Evolutionary conservation across 768 basidiomycete genomes (phyloP).

Genomic region (Peribolospora kevripleyi): DNA sequence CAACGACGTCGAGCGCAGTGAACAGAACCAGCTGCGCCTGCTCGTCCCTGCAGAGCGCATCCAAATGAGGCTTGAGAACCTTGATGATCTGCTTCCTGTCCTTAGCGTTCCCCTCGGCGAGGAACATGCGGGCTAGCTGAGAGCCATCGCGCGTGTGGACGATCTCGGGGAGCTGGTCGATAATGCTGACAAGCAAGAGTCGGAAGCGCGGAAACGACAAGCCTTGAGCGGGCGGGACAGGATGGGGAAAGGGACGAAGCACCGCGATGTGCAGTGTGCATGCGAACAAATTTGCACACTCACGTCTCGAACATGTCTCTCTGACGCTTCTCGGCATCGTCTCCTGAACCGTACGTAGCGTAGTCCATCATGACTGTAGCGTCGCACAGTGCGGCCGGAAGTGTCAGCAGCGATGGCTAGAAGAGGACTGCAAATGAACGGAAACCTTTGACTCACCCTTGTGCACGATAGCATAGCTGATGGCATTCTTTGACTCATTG

Average conservation of each 20-base stretch:
- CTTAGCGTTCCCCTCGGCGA: slow-evolving; percentile 63
- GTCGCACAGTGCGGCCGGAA: no score
- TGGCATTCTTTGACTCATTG: no score
- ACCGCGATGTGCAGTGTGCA: no score
- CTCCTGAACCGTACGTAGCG: slow-evolving; percentile 24
- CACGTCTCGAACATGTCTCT: slow-evolving; percentile 62
- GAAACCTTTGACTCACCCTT: no score
- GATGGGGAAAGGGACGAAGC: no score
- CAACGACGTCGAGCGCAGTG: slow-evolving; percentile 67
- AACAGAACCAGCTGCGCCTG: slow-evolving; percentile 77
- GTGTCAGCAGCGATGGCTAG: no score
- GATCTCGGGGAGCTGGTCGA: slow-evolving; percentile 70
- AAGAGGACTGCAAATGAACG: no score
- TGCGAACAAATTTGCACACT: slow-evolving; percentile 8
- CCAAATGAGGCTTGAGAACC: slow-evolving; percentile 64
- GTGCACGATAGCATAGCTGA: no score
- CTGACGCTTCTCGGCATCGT: slow-evolving; percentile 44
- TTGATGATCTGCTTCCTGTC: slow-evolving; percentile 83
- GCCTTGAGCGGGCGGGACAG: no score
- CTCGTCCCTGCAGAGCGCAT: slow-evolving; percentile 65
- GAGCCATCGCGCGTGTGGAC: slow-evolving; percentile 85
- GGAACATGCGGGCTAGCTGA: slow-evolving; percentile 58
- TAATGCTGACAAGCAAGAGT: slow-evolving; percentile 28
- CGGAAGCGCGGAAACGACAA: no score
- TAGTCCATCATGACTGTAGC: slow-evolving; percentile 28